Base-by-base conservation (phyloP, 2,329 filamentous ascomycete species). In the Exophiala sideris region DNA sequence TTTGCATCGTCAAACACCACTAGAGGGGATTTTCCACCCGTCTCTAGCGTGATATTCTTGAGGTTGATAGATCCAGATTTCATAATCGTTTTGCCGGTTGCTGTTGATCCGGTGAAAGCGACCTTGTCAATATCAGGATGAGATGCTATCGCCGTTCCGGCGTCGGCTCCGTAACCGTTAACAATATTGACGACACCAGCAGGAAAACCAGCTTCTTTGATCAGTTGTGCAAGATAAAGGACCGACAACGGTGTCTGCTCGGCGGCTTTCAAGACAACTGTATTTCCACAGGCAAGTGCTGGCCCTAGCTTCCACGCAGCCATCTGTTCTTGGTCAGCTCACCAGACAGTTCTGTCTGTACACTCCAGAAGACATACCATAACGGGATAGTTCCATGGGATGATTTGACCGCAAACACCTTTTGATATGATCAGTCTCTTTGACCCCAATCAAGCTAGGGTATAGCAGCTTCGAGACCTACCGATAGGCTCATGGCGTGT, bases 251-350 rank as follows among this genome's bases (percentile, higher is more conserved):
- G n/a, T n/a, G n/a, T n/a, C n/a, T n/a, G n/a, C n/a, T n/a, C n/a
- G n/a, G n/a, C n/a, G 2, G 81, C 74, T 68, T 85, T 85, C 20
- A 85, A 67, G 7, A 85, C 73, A 8, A 84, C 66, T 0, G 78
- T 78, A 62, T 84, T 83, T 21, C 79, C 80, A 52, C 75, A 73
- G 1, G 79, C 80, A 5, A 84, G 62, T 9, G 81, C 81, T 8
- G 87, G 87, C 6, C 85, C 87, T 0, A 89, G 73, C 80, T 91
- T 91, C 88, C 36, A 39, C n/a, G n/a, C n/a, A n/a, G n/a, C n/a
- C n/a, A n/a, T n/a, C n/a, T n/a, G 36, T 88, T 91, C 45, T 81
- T 69, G 80, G 80, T 80, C 88, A 92, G 36, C 36, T 5, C 36
- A 39, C 12, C n/a, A 39, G 36, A 39, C 36, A 16, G 36, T 39